Evolutionary conservation across 2,329 filamentous ascomycete species (phyloP).

Genomic region (Penicillium sp.): DNA sequence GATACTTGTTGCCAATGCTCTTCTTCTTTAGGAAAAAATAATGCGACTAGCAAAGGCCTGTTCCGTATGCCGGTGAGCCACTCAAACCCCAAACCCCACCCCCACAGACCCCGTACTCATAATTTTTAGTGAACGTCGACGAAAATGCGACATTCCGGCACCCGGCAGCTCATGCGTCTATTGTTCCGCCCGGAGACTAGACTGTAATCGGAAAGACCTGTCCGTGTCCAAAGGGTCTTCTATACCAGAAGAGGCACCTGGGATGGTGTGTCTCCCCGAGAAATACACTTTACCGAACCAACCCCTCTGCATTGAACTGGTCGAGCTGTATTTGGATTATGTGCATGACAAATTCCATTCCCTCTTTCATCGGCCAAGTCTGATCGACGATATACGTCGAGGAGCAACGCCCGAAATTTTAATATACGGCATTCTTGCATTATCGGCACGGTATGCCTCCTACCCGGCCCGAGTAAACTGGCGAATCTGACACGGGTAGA

Average conservation of each 20-base stretch:
- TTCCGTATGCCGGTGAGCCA: background rate
- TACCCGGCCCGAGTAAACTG: constrained; percentile 1
- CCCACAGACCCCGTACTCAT: background rate
- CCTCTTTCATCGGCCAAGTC: constrained; percentile 13
- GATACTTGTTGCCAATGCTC: background rate
- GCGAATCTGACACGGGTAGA: background rate
- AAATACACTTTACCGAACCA: constrained; percentile 1
- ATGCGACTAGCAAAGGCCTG: constrained; percentile 6
- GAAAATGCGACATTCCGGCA: constrained; percentile 10
- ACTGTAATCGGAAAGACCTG: background rate
- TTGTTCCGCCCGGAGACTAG: constrained; percentile 5
- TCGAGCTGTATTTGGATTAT: constrained; percentile 15
- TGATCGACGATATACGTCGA: constrained; percentile 8
- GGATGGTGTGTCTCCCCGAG: background rate
- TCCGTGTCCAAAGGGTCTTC: background rate
- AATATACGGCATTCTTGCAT: constrained; percentile 15
- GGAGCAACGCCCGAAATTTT: constrained; percentile 8
- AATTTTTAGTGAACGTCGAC: constrained; percentile 7
- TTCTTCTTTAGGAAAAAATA: background rate
- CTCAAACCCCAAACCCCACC: background rate
- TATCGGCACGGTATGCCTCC: constrained; percentile 13
- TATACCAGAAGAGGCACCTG: background rate
- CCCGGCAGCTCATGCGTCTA: constrained; percentile 9
- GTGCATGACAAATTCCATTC: constrained; percentile 18
- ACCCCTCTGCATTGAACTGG: constrained; percentile 9